Evolutionary conservation across 768 basidiomycete species (phyloP), one percentile per base, ranked within the genome.

Genomic region (Xerocomellus chrysenteron): DNA sequence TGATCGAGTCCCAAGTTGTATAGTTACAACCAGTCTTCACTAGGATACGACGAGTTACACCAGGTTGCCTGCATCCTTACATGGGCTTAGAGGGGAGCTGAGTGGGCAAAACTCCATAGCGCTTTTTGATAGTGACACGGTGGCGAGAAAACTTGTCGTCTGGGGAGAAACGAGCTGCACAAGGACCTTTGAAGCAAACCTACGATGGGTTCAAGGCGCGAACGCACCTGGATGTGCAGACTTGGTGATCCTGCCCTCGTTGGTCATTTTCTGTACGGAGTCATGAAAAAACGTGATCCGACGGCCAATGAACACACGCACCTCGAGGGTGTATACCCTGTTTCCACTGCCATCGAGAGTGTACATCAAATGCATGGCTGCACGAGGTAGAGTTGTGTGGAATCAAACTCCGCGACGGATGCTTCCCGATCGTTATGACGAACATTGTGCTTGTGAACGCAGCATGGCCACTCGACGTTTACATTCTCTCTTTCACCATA

Each of bases 61-160:
- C 19, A 19, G n/a, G 30, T 35, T n/a, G 14, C 36, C n/a, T 2
- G 9, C 30, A 6, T 12, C 7, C 7, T 82, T 80, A 97, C 79
- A 95, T 79, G 19, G 95, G 94, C 74, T 93, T 94, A 52, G 82
- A 76, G 28, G 96, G 94, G 19, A 91, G 80, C 69, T 98, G 94
- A 17, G 96, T 95, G 60, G 87, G 84, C 60, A 99, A 84, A 54
- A 97, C 84, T 56, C 86, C 85, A 68, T 87, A 90, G 68, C 96
- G 86, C 77, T 92, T 93, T 80, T 98, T 98, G 69, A 98, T 87
- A 6, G 94, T 97, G 58, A 98, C 94, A 57, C 97, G 90, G 69
- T 99, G 96, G 59, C 94, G 83, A 58, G 94, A 96, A 77, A 96
- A 98, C 78, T 98, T 98, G 83, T 98, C 96, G 73, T 99, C 97